Conservation (phyloP, 192 early-diverging fungal genomes). For the Coemansia sp. region DNA sequence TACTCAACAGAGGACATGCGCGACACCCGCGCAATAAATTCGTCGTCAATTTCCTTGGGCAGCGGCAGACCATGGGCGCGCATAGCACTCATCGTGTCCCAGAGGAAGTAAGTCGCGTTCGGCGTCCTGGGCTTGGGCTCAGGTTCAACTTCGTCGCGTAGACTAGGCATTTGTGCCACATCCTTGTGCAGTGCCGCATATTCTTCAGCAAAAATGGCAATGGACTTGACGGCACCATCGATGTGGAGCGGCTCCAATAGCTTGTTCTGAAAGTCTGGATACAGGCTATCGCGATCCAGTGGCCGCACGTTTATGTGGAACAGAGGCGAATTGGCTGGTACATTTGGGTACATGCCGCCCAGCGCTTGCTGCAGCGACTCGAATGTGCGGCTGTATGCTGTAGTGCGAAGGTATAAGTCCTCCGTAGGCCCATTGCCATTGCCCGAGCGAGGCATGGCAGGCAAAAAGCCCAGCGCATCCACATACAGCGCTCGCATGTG, state of each 20-base stretch:
- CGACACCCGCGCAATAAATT: slow-evolving; percentile 21
- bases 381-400: slow-evolving; percentile 64
- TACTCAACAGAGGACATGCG: slow-evolving; percentile 20
- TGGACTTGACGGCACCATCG: slow-evolving; percentile 11
- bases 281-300: slow-evolving; percentile 27
- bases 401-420: slow-evolving; percentile 60
- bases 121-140: slow-evolving; percentile 1
- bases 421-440: slow-evolving; percentile 2
- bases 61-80: slow-evolving; percentile 27
- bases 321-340: not conserved
- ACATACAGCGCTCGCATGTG: slow-evolving; percentile 61
- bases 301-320: slow-evolving; percentile 40
- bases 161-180: slow-evolving; percentile 15
- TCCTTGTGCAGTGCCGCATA: slow-evolving; percentile 18
- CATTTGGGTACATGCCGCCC: slow-evolving; percentile 63
- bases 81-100: slow-evolving; percentile 26
- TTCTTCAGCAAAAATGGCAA: slow-evolving; percentile 6
- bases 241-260: slow-evolving; percentile 19
- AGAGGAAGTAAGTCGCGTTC: slow-evolving; percentile 7
- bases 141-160: slow-evolving; percentile 11
- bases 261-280: slow-evolving; percentile 24
- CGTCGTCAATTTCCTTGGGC: slow-evolving; percentile 26
- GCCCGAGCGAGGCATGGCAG: slow-evolving; percentile 4
- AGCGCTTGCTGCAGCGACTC: slow-evolving; percentile 68
- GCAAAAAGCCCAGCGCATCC: slow-evolving; percentile 50